These are phyloP conservation scores for Meyerozyma smithsonii DNA, from an alignment of 1,139 yeast genomes.

Conservation along the genomic window DNA sequence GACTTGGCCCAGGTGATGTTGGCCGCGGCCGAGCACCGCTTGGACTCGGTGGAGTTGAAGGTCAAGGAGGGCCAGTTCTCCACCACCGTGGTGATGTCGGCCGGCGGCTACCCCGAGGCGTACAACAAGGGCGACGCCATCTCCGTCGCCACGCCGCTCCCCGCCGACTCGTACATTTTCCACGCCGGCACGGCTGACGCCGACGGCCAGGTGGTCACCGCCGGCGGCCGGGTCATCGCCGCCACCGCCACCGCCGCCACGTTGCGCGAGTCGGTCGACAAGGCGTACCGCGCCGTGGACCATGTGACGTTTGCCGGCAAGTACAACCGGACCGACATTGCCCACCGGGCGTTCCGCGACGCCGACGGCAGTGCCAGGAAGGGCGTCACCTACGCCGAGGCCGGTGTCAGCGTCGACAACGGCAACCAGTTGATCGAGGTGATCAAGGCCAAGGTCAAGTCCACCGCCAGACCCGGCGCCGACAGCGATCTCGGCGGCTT, in stretches of 20 bases:
- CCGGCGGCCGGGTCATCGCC: constrained; percentile 97
- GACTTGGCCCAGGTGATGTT: constrained; percentile 89
- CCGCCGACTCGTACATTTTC: constrained; percentile 65
- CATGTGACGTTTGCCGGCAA: constrained; percentile 67
- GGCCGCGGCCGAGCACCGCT: constrained; percentile 92
- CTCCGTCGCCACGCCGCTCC: constrained; percentile 46
- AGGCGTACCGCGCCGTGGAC: constrained; percentile 82
- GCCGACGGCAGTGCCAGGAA: constrained; percentile 17
- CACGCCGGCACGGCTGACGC: constrained; percentile 84
- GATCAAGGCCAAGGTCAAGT: constrained; percentile 85
- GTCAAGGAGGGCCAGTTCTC: constrained; percentile 61
- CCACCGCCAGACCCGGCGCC: constrained; percentile 95
- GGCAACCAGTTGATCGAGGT: constrained; percentile 88
- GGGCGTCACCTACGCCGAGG: constrained; percentile 79
- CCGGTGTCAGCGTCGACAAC: constrained; percentile 96
- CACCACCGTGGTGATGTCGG: constrained; percentile 92
- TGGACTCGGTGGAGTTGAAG: constrained; percentile 74
- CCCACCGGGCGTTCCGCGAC: constrained; percentile 87
- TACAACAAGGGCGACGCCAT: constrained; percentile 87
- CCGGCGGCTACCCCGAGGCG: constrained; percentile 93
- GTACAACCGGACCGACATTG: constrained; percentile 89
- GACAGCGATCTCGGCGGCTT: constrained; percentile 98
- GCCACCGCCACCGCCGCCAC: constrained; percentile 80
- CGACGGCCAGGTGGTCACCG: constrained; percentile 64
- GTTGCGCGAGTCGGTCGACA: constrained; percentile 74